These are phyloP conservation scores for Bruguiera sexangula DNA, from an alignment of 345 rosid species.

Conservation along the genomic window DNA sequence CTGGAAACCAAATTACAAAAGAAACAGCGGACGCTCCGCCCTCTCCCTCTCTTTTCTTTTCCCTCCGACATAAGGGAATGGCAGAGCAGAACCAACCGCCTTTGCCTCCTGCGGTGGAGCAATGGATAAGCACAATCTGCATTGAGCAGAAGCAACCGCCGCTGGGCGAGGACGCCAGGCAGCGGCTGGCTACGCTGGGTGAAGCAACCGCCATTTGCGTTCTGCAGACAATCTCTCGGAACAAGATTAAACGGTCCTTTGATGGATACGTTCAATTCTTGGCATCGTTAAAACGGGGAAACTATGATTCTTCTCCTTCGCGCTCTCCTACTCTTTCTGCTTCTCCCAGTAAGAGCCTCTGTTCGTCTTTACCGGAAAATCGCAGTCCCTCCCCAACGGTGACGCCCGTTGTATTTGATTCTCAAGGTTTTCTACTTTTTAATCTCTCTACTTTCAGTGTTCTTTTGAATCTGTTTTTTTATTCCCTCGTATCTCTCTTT, in stretches of 20 bases:
- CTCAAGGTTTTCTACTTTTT: neutral
- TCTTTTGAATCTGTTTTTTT: neutral
- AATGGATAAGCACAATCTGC: slow-evolving; percentile 35
- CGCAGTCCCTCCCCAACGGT: neutral
- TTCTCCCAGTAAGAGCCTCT: neutral
- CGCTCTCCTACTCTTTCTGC: neutral
- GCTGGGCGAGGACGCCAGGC: slow-evolving; percentile 22
- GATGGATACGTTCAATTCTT: slow-evolving; percentile 9
- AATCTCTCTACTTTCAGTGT: neutral
- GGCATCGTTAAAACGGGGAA: neutral
- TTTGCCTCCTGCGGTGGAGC: slow-evolving; percentile 36
- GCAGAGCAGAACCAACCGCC: slow-evolving; percentile 3
- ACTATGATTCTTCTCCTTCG: neutral
- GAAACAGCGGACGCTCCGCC: neutral
- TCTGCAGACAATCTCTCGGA: slow-evolving; percentile 13
- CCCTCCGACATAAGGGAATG: neutral
- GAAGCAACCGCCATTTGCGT: slow-evolving; percentile 36
- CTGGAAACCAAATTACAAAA: neutral
- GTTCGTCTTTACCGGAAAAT: neutral
- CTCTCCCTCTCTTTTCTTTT: neutral
- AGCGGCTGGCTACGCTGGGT: slow-evolving; percentile 24
- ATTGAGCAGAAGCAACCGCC: slow-evolving; percentile 24
- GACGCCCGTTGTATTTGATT: neutral
- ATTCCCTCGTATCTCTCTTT: neutral
- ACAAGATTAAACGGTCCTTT: neutral